These are phyloP conservation scores for Trametes punicea DNA, from an alignment of 768 basidiomycete genomes.

Conservation along the genomic window DNA sequence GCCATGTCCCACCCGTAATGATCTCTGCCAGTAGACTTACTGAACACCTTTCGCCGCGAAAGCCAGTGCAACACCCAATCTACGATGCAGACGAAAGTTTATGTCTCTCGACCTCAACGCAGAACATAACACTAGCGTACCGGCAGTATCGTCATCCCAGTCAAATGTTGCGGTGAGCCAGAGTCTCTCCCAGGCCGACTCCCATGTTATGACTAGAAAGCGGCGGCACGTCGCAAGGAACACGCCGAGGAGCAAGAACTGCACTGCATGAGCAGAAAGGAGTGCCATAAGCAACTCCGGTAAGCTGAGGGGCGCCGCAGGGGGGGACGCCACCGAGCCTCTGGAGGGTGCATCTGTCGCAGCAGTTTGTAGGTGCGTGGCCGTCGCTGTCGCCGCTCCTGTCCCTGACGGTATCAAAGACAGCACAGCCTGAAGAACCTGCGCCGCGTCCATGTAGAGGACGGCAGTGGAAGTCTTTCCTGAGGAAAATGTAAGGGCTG, in stretches of 20 bases:
- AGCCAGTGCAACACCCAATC: slow-evolving; percentile 76
- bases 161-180: slow-evolving; percentile 63
- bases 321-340: slow-evolving; percentile 1
- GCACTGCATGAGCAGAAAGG: slow-evolving; percentile 51
- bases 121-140: slow-evolving; percentile 35
- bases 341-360: slow-evolving; percentile 12
- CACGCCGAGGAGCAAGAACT: slow-evolving; percentile 61
- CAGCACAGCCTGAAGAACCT: slow-evolving; percentile 17
- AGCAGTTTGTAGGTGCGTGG: not conserved
- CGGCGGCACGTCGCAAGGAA: slow-evolving; percentile 58
- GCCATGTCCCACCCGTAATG: too few relatives aligned
- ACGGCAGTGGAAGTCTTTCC: too few relatives aligned
- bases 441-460: slow-evolving; percentile 14
- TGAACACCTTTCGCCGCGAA: slow-evolving; percentile 40
- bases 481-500: not conserved
- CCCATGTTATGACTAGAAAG: slow-evolving; percentile 40
- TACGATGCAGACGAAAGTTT: too few relatives aligned
- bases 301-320: slow-evolving; percentile 1
- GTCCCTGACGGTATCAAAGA: slow-evolving; percentile 5
- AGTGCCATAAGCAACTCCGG: slow-evolving; percentile 38
- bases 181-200: slow-evolving; percentile 45
- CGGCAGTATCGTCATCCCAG: slow-evolving; percentile 52
- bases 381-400: slow-evolving; percentile 10
- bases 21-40: not conserved
- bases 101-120: not conserved